Evolutionary conservation across 192 early-diverging fungal species (phyloP), one percentile per base, ranked within the genome.

Genomic region (Gonapodya sp.): DNA sequence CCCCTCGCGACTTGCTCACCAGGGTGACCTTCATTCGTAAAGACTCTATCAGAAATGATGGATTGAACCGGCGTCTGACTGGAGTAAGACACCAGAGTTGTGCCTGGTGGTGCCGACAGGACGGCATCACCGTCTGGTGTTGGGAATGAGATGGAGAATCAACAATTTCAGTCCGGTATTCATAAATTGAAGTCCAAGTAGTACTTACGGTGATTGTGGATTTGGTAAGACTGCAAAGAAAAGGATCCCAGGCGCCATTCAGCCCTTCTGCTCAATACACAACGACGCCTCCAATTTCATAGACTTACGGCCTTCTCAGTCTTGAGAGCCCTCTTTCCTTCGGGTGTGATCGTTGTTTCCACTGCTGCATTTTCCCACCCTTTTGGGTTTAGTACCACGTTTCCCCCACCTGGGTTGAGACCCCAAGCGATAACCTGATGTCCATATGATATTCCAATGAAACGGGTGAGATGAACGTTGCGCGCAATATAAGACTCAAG

Each of bases 291-390:
- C 75, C 8, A 18, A 77, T 31, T 14, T 31, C 75, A 64, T 33
- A 16, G 18, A 64, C 46, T 8, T 34, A 77, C 75, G 18, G 18
- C 34, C 34, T 77, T 77, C 75, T 18, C 2, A 33, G 75, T 77
- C 75, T 31, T 2, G 8, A 77, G 31, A 33, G 31, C 8, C 2
- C 34, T 77, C 34, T 31, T 18, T 16, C 75, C 75, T 31, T 77
- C 75, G 18, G 2, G 8, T 33, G 75, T 77, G 8, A 77, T 2
- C 8, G 34, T 34, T 8, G 30, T 31, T 33, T 77, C 75, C 2
- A 77, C 75, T 2, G 75, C 75, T 2, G 75, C 75, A 34, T 77
- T 77, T 34, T 77, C 75, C 75, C 75, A 77, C 30, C 75, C 75
- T 16, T 34, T 77, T 16, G 75, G 75, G 75, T 77, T 77, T 2